A percentile compares a stretch with the other conserved stretches of the same genome.
Evolutionary conservation across 352 stramenopile species (phyloP).

Genomic region (Globisporangium canariense): DNA sequence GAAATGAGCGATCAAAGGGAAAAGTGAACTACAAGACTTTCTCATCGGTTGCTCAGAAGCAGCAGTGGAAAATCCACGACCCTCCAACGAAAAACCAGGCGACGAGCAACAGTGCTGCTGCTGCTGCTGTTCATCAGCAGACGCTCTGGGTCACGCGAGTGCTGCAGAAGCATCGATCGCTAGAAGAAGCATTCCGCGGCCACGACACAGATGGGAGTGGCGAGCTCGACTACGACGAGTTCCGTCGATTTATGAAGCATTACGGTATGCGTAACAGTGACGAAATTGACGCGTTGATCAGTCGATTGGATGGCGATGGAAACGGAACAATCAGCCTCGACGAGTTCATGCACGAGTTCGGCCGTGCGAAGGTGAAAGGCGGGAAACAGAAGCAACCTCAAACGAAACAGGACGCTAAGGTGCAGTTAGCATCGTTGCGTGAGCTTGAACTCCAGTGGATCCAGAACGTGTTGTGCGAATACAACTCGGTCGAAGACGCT

Average conservation of each 20-base stretch:
- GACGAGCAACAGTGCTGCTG: neutral
- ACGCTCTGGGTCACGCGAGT: conserved; percentile 26
- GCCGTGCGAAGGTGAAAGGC: conserved; percentile 3
- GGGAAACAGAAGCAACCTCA: conserved; percentile 12
- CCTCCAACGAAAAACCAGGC: neutral
- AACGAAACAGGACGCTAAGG: conserved; percentile 17
- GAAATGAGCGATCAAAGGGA: neutral
- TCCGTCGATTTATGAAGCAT: conserved; percentile 49
- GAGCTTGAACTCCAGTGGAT: conserved; percentile 60
- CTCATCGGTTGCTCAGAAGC: conserved; percentile 16
- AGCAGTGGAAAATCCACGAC: conserved; percentile 20
- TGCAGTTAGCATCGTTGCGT: conserved; percentile 23
- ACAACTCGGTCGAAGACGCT: conserved; percentile 41
- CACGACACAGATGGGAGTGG: conserved; percentile 39
- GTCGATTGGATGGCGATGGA: conserved; percentile 34
- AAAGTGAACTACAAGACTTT: conserved; percentile 26
- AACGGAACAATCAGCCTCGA: conserved; percentile 39
- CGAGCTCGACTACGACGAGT: conserved; percentile 46
- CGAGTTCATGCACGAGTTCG: conserved; percentile 42
- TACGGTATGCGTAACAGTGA: conserved; percentile 36
- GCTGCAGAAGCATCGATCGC: conserved; percentile 29
- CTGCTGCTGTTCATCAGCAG: neutral
- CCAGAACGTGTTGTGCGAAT: conserved; percentile 31
- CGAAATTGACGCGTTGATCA: conserved; percentile 35
- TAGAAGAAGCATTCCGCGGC: conserved; percentile 34